These are phyloP conservation scores for Limonium bicolor DNA, from an alignment of 148 eudicot genomes.

Conservation along the genomic window DNA sequence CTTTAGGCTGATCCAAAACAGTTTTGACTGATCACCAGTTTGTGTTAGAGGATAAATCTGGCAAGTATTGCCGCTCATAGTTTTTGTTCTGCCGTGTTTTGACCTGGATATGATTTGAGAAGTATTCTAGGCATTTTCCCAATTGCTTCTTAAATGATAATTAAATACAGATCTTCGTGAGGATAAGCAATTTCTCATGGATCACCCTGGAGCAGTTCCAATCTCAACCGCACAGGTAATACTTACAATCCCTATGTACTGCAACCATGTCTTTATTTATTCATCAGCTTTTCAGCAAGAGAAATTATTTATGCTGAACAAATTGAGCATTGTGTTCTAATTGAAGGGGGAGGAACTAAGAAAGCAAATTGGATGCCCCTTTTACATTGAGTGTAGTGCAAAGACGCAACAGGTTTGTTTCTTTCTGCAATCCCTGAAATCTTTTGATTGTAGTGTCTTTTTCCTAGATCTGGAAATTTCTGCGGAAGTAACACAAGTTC, in stretches of 20 bases:
- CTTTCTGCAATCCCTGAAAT: neutral
- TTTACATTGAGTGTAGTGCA: conserved; percentile 73
- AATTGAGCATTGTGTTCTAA: conserved; percentile 6
- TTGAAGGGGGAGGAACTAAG: conserved; percentile 71
- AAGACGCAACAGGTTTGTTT: conserved; percentile 75
- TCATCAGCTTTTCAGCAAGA: neutral
- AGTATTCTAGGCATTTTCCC: too few species aligned
- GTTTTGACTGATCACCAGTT: too few species aligned
- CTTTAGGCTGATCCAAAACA: too few species aligned
- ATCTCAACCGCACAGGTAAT: conserved; percentile 66
- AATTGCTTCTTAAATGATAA: too few species aligned
- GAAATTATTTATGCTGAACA: neutral
- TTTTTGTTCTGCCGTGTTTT: too few species aligned
- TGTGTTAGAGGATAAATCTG: too few species aligned
- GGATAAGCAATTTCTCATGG: conserved; percentile 56
- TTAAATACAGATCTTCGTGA: conserved; percentile 87
- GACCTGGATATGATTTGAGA: too few species aligned
- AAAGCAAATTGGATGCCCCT: conserved; percentile 70
- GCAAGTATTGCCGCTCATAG: too few species aligned
- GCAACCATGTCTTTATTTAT: neutral
- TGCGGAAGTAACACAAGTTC: too few species aligned
- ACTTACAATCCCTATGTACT: neutral
- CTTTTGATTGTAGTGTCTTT: neutral
- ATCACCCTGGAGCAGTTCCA: conserved; percentile 80
- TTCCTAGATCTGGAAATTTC: neutral